These are phyloP conservation scores for Zygosaccharomyces pseudobailii DNA, from an alignment of 1,139 yeast genomes.

Conservation along the genomic window DNA sequence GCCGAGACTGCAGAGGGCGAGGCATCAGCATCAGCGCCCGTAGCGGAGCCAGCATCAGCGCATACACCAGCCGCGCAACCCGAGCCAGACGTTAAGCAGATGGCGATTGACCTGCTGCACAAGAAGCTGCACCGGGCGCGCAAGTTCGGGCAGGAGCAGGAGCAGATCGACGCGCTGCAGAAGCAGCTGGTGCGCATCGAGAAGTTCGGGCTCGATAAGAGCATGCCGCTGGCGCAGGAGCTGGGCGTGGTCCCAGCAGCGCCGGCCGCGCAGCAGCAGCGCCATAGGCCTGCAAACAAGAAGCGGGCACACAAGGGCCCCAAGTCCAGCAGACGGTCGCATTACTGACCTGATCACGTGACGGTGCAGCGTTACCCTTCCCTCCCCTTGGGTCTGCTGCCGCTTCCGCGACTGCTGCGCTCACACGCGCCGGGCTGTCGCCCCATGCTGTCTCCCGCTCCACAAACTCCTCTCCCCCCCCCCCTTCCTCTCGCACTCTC, in stretches of 20 bases:
- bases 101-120: slow-evolving; percentile 63
- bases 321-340: not conserved
- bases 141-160: slow-evolving; percentile 67
- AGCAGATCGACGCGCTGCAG: slow-evolving; percentile 42
- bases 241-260: slow-evolving; percentile 44
- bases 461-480: not conserved
- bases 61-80: slow-evolving; percentile 11
- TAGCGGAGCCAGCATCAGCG: slow-evolving; percentile 14
- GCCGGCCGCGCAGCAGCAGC: not conserved
- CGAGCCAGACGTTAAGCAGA: slow-evolving; percentile 44
- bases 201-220: slow-evolving; percentile 76
- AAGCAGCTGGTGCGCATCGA: slow-evolving; percentile 65
- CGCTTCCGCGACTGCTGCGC: not conserved
- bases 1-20: slow-evolving; percentile 6
- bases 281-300: not conserved
- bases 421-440: not conserved
- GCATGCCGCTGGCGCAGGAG: slow-evolving; percentile 63
- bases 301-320: not conserved
- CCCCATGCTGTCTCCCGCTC: not conserved
- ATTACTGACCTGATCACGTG: not conserved
- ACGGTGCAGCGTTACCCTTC: not conserved
- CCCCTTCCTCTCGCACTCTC: not conserved
- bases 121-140: slow-evolving; percentile 68
- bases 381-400: not conserved
- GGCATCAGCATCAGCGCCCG: slow-evolving; percentile 8